A percentile compares a stretch with the other conserved stretches of the same genome.
Evolutionary conservation across 495 filamentous ascomycete species (phyloP).

Genomic region (Amphirosellinia nigrospora): DNA sequence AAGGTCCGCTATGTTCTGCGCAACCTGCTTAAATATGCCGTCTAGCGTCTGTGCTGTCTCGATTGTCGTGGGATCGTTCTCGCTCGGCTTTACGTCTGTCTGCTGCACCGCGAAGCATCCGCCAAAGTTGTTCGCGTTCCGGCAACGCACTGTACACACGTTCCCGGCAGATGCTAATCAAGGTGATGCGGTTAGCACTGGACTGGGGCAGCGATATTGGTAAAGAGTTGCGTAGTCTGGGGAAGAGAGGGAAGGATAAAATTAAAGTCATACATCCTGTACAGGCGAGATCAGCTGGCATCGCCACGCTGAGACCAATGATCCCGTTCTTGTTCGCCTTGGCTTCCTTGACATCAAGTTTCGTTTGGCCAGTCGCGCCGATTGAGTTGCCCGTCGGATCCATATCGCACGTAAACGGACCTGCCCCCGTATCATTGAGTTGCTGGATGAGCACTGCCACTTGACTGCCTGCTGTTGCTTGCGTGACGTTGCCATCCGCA

Average conservation of each 20-base stretch:
- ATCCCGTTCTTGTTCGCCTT: slow-evolving; percentile 48
- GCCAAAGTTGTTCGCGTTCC: slow-evolving; percentile 64
- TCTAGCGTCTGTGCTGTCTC: slow-evolving; percentile 39
- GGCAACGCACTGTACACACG: slow-evolving; percentile 62
- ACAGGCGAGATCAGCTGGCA: slow-evolving; percentile 47
- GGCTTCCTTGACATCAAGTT: slow-evolving; percentile 44
- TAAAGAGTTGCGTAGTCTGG: neutral
- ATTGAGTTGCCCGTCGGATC: slow-evolving; percentile 48
- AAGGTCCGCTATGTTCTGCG: slow-evolving; percentile 45
- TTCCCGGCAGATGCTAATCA: slow-evolving; percentile 48
- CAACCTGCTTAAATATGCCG: slow-evolving; percentile 36
- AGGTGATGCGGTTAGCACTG: neutral
- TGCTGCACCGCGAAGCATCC: slow-evolving; percentile 55
- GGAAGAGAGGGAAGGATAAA: neutral
- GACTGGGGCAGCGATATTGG: neutral
- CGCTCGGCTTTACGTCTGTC: slow-evolving; percentile 39
- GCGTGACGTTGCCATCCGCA: slow-evolving; percentile 47
- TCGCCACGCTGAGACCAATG: slow-evolving; percentile 50
- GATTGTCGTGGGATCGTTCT: slow-evolving; percentile 46
- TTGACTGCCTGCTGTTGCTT: slow-evolving; percentile 45
- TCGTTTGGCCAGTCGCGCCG: slow-evolving; percentile 43
- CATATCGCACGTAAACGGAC: slow-evolving; percentile 57
- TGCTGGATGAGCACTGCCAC: slow-evolving; percentile 53
- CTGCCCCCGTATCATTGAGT: slow-evolving; percentile 59
- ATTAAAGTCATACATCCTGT: slow-evolving; percentile 39